A percentile compares a stretch with the other conserved stretches of the same genome.
Evolutionary conservation across 2,329 filamentous ascomycete genomes (phyloP).

Genomic region (Parastagonospora nodorum): DNA sequence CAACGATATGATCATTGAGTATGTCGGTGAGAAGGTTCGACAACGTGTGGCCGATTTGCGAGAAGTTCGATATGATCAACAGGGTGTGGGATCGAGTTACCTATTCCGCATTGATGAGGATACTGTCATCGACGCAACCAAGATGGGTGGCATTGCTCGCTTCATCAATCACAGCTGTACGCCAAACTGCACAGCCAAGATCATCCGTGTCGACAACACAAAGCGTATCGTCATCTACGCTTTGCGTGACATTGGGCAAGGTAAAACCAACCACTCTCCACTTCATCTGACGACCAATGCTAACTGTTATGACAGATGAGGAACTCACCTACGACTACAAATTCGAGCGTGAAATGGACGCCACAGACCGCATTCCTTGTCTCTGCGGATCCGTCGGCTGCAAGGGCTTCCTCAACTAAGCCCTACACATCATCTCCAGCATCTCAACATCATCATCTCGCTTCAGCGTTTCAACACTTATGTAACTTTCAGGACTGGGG

Average conservation of each 20-base stretch:
- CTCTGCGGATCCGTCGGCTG: slow-evolving; percentile 94
- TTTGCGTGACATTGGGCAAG: slow-evolving; percentile 89
- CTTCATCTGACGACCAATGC: slow-evolving; percentile 4
- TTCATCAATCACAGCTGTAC: slow-evolving; percentile 99
- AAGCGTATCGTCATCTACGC: slow-evolving; percentile 99
- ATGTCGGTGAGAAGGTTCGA: slow-evolving; percentile 95
- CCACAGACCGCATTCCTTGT: slow-evolving; percentile 93
- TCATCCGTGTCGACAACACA: slow-evolving; percentile 97
- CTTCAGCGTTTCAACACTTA: slow-evolving; percentile 8
- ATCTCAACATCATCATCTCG: not conserved
- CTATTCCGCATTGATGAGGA: slow-evolving; percentile 98
- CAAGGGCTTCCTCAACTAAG: slow-evolving; percentile 97
- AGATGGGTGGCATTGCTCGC: slow-evolving; percentile 95
- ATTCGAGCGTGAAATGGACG: slow-evolving; percentile 96
- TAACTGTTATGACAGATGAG: slow-evolving; percentile 69
- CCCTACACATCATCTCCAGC: not conserved
- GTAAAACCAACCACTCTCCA: slow-evolving; percentile 62
- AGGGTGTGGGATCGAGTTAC: slow-evolving; percentile 95
- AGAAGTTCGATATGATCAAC: slow-evolving; percentile 89
- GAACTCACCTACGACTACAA: slow-evolving; percentile 99
- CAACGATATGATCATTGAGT: slow-evolving; percentile 99
- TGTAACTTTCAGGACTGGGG: not conserved
- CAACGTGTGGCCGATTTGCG: slow-evolving; percentile 97
- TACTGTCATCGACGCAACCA: slow-evolving; percentile 96
- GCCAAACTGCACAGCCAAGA: slow-evolving; percentile 98